A percentile compares a stretch with the other conserved stretches of the same genome.
These are phyloP conservation scores for Acacia concinna DNA, from an alignment of 331 rosid genomes.

Conservation along the genomic window DNA sequence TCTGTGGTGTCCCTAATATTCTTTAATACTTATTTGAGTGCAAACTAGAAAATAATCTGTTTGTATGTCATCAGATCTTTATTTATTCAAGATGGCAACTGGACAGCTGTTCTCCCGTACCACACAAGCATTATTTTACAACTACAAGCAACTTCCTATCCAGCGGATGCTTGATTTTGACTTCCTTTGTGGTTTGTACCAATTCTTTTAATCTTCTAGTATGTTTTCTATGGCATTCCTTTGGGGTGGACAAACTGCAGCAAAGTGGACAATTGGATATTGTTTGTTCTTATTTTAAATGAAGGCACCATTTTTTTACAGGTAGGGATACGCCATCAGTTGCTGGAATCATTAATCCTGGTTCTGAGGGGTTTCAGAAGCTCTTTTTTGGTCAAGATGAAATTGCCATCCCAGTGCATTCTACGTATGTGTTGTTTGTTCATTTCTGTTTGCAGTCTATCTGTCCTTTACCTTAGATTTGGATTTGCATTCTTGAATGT, in stretches of 20 bases:
- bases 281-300: constrained; percentile 23
- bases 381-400: constrained; percentile 98
- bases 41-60: constrained; percentile 18
- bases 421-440: constrained; percentile 54
- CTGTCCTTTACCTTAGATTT: constrained; percentile 16
- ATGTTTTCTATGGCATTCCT: constrained; percentile 8
- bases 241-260: background rate
- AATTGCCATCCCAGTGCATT: constrained; percentile 95
- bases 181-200: constrained; percentile 87
- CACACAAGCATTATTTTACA: constrained; percentile 93
- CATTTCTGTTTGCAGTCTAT: constrained; percentile 9
- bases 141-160: constrained; percentile 96
- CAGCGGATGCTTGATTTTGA: constrained; percentile 99
- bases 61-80: constrained; percentile 45
- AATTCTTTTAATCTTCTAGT: constrained; percentile 16
- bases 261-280: background rate
- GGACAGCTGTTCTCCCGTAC: constrained; percentile 93
- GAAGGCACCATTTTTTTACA: constrained; percentile 35
- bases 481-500: constrained; percentile 14
- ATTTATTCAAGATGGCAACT: constrained; percentile 71
- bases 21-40: constrained; percentile 7
- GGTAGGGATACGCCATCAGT: constrained; percentile 98
- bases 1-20: background rate
- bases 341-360: constrained; percentile 97
- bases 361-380: constrained; percentile 97